phyloP scores from a whole-genome alignment of 805 yeast genomes.

The Hyphopichia homilentoma region DNA sequence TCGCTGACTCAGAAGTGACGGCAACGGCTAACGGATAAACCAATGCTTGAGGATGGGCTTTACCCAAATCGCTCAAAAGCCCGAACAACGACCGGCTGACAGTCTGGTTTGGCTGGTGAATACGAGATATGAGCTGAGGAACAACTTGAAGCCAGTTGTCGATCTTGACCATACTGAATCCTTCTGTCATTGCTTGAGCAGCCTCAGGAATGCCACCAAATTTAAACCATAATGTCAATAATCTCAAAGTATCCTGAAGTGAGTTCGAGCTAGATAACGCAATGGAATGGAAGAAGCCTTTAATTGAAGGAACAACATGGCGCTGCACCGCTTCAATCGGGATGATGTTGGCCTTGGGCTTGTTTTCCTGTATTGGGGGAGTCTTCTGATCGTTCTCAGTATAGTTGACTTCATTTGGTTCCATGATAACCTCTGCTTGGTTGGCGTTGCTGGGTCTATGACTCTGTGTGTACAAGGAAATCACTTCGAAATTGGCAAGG shows the following conservation, averaged over 20 bases:
- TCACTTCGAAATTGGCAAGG: conserved; percentile 92
- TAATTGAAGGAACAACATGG: conserved; percentile 93
- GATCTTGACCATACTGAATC: conserved; percentile 81
- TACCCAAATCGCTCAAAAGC: conserved; percentile 80
- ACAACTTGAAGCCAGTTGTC: conserved; percentile 95
- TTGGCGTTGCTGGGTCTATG: conserved; percentile 9
- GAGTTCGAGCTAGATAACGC: conserved; percentile 83
- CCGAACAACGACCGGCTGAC: conserved; percentile 81
- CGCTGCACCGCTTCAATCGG: conserved; percentile 63
- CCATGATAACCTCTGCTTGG: conserved; percentile 20
- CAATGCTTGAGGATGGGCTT: conserved; percentile 95
- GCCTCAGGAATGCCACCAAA: conserved; percentile 94
- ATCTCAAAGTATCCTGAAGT: conserved; percentile 85
- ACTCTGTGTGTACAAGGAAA: conserved; percentile 51
- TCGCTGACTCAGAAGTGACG: conserved; percentile 85
- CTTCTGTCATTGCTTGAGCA: conserved; percentile 84
- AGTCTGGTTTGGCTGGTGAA: conserved; percentile 87
- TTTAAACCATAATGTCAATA: conserved; percentile 91
- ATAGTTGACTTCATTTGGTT: conserved; percentile 19
- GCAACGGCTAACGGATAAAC: conserved; percentile 96
- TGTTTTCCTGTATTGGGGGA: conserved; percentile 9
- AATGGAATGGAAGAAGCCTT: conserved; percentile 93
- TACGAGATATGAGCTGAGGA: conserved; percentile 93
- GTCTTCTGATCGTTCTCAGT: background rate
- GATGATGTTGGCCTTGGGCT: conserved; percentile 17